These are phyloP conservation scores for Nannochloris sp. DNA, from an alignment of 139 green algal genomes.

Conservation along the genomic window DNA sequence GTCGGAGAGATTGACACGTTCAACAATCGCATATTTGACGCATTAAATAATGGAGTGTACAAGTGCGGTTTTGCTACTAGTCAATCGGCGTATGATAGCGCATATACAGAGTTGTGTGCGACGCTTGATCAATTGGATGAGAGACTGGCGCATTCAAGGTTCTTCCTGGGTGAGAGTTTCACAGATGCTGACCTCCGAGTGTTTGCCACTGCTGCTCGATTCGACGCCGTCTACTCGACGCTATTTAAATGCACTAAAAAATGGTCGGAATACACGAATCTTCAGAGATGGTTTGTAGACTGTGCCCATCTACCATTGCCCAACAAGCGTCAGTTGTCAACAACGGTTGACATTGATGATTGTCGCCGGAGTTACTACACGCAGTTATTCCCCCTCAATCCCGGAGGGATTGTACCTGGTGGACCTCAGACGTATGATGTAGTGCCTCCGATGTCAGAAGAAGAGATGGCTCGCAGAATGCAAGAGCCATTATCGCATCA, in stretches of 20 bases:
- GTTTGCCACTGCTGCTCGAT: slow-evolving; percentile 62
- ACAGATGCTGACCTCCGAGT: slow-evolving; percentile 80
- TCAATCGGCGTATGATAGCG: slow-evolving; percentile 61
- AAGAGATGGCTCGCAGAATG: background rate
- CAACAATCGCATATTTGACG: slow-evolving; percentile 53
- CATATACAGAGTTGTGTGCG: slow-evolving; percentile 20
- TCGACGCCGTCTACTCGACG: slow-evolving; percentile 68
- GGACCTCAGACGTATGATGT: slow-evolving; percentile 37
- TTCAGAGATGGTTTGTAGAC: slow-evolving; percentile 66
- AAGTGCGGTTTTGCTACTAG: slow-evolving; percentile 68
- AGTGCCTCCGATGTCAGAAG: background rate
- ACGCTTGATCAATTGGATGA: slow-evolving; percentile 58
- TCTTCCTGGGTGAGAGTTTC: slow-evolving; percentile 69
- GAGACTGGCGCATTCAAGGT: slow-evolving; percentile 43
- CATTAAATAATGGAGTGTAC: slow-evolving; percentile 81
- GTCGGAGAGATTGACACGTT: slow-evolving; percentile 49
- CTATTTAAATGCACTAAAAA: slow-evolving; percentile 82
- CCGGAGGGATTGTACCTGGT: slow-evolving; percentile 69
- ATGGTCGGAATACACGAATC: slow-evolving; percentile 65
- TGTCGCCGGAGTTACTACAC: slow-evolving; percentile 64
- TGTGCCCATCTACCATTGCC: slow-evolving; percentile 50
- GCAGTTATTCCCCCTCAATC: slow-evolving; percentile 89
- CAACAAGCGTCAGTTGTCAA: background rate
- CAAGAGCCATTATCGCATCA: background rate
- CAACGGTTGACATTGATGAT: slow-evolving; percentile 74